Evolutionary conservation across 2,329 filamentous ascomycete genomes (phyloP).

Genomic region (Pseudocercospora fuligena): DNA sequence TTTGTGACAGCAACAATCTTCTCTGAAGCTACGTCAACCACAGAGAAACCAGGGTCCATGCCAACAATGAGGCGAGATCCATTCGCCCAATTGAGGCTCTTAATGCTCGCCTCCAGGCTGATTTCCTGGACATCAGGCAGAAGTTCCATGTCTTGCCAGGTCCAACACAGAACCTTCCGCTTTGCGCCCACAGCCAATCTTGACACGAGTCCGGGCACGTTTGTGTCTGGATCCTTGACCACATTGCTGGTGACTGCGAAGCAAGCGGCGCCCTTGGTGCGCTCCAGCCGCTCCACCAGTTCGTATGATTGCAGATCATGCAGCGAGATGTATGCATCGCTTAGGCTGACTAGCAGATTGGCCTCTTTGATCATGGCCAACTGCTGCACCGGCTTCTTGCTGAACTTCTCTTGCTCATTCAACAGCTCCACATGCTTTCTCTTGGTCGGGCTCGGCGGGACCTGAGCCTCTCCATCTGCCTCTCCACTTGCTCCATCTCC

Average conservation of each 20-base stretch:
- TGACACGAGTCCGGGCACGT: constrained; percentile 91
- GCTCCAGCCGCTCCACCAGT: constrained; percentile 76
- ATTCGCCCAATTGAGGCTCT: constrained; percentile 88
- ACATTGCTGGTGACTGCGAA: constrained; percentile 97
- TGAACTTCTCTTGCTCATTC: constrained; percentile 93
- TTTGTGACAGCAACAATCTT: constrained; percentile 74
- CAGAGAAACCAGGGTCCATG: constrained; percentile 87
- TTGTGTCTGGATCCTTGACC: constrained; percentile 82
- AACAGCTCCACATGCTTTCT: constrained; percentile 74
- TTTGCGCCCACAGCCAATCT: constrained; percentile 91
- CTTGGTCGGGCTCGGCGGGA: constrained; percentile 37
- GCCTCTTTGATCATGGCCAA: constrained; percentile 95
- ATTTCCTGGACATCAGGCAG: constrained; percentile 75
- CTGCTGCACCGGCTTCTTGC: constrained; percentile 85
- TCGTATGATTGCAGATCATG: constrained; percentile 87
- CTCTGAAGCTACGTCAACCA: constrained; percentile 80
- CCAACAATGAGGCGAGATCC: constrained; percentile 87
- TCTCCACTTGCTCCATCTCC: constrained; percentile 8
- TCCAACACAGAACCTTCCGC: constrained; percentile 86
- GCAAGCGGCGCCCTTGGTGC: constrained; percentile 84
- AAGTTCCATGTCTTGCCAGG: constrained; percentile 94
- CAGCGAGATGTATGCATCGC: constrained; percentile 85
- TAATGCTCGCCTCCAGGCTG: constrained; percentile 78
- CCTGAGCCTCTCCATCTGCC: constrained; percentile 33
- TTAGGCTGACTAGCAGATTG: constrained; percentile 86